These are phyloP conservation scores for Gentiana straminea DNA, from an alignment of 257 asterid species.

Conservation along the genomic window DNA sequence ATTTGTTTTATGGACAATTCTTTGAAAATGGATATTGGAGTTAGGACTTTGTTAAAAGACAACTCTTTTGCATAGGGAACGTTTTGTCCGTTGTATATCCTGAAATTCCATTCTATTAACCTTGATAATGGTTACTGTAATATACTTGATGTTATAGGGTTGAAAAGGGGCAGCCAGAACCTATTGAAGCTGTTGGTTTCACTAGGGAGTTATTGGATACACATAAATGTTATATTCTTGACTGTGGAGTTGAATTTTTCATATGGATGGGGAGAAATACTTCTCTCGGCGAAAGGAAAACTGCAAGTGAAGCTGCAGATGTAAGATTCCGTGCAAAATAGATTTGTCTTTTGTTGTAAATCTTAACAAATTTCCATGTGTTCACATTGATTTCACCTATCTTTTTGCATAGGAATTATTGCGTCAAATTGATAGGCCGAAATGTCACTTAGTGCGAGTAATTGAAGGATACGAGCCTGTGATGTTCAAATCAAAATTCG, in stretches of 20 bases:
- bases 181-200: conserved; percentile 58
- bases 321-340: conserved; percentile 38
- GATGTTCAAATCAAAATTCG: conserved; percentile 71
- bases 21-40: neutral
- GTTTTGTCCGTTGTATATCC: neutral
- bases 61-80: neutral
- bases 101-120: neutral
- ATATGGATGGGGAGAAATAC: conserved; percentile 97
- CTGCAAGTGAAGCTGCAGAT: conserved; percentile 76
- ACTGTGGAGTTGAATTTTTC: conserved; percentile 72
- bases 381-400: conserved; percentile 8
- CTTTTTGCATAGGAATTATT: conserved; percentile 49
- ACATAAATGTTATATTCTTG: conserved; percentile 75
- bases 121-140: neutral
- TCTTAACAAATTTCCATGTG: conserved; percentile 8
- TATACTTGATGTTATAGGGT: conserved; percentile 24
- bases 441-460: conserved; percentile 57
- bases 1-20: neutral
- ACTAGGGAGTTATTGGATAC: conserved; percentile 85
- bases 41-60: neutral
- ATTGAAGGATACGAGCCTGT: conserved; percentile 98
- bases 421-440: conserved; percentile 48
- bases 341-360: conserved; percentile 12
- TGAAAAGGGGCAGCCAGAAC: conserved; percentile 67
- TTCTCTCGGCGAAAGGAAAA: conserved; percentile 82